Percentiles rank a stretch among this genome's conserved stretches.
These are phyloP conservation scores for Sporothrix dimorphospora DNA, from an alignment of 2,329 filamentous ascomycete species.

Conservation along the genomic window DNA sequence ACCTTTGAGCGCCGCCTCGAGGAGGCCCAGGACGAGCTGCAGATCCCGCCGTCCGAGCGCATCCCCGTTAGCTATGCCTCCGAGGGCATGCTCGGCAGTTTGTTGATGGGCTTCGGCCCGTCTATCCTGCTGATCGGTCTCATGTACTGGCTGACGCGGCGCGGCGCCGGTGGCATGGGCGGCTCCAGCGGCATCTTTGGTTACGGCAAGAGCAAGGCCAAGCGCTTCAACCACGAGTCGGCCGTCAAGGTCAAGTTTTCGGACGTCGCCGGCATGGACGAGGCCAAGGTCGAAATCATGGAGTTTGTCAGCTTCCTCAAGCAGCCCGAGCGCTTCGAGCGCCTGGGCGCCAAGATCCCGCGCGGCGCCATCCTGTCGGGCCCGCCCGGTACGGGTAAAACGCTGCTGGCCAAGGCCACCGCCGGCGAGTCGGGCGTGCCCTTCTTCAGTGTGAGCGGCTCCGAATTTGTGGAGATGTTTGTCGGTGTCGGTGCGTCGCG, in stretches of 20 bases:
- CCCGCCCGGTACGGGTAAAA: slow-evolving; percentile 98
- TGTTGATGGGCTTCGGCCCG: slow-evolving; percentile 80
- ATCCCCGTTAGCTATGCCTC: slow-evolving; percentile 89
- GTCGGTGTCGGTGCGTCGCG: slow-evolving; percentile 96
- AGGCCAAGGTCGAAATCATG: slow-evolving; percentile 98
- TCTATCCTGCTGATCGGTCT: slow-evolving; percentile 84
- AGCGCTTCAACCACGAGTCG: slow-evolving; percentile 96
- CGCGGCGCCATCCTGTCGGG: slow-evolving; percentile 95
- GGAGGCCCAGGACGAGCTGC: slow-evolving; percentile 82
- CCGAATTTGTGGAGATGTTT: slow-evolving; percentile 99
- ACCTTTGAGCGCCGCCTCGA: slow-evolving; percentile 89
- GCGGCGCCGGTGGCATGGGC: slow-evolving; percentile 64
- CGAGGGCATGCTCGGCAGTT: slow-evolving; percentile 72
- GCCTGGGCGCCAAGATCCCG: slow-evolving; percentile 95
- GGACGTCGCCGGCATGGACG: slow-evolving; percentile 96
- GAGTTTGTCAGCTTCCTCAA: slow-evolving; percentile 98
- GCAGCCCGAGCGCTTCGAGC: slow-evolving; percentile 88
- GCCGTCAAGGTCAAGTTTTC: slow-evolving; percentile 96
- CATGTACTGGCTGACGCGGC: slow-evolving; percentile 77
- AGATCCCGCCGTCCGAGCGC: slow-evolving; percentile 82
- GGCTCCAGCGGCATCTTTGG: slow-evolving; percentile 82
- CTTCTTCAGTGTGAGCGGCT: slow-evolving; percentile 98
- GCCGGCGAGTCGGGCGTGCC: slow-evolving; percentile 95
- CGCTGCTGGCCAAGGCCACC: slow-evolving; percentile 92
- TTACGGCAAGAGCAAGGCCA: slow-evolving; percentile 93